These are phyloP conservation scores for Spergularia azorica DNA, from an alignment of 179 eudicot species.

Conservation along the genomic window DNA sequence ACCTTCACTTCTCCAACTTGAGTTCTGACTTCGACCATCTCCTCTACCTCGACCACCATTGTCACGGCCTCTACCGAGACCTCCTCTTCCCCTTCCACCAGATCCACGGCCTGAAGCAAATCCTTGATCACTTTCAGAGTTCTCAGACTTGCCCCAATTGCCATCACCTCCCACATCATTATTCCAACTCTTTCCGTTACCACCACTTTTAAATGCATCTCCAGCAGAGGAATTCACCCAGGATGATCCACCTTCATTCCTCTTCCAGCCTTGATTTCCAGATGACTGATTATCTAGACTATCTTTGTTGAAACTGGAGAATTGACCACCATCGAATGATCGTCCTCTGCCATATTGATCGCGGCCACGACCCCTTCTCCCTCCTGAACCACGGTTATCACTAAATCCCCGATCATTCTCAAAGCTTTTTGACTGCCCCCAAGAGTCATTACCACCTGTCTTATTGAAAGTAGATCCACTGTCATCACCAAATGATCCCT, in stretches of 20 bases:
- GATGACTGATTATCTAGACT: conserved; percentile 21
- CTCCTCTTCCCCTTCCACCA: conserved; percentile 46
- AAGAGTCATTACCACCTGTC: conserved; percentile 23
- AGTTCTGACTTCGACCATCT: conserved; percentile 31
- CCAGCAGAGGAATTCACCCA: conserved; percentile 18
- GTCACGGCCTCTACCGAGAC: conserved; percentile 42
- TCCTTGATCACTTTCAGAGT: conserved; percentile 32
- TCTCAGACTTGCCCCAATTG: conserved; percentile 21
- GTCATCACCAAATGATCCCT: conserved; percentile 22
- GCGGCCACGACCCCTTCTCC: conserved; percentile 54
- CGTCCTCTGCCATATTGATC: conserved; percentile 40
- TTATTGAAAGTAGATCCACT: conserved; percentile 29
- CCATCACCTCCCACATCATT: conserved; percentile 3
- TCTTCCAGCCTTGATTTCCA: conserved; percentile 24
- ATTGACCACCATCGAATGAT: conserved; percentile 32
- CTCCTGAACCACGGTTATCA: conserved; percentile 48
- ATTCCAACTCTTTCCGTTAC: conserved; percentile 18
- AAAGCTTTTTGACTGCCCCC: conserved; percentile 37
- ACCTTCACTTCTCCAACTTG: conserved; percentile 26
- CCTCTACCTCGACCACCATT: conserved; percentile 28
- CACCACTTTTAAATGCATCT: neutral
- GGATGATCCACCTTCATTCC: conserved; percentile 24
- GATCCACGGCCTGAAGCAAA: conserved; percentile 40
- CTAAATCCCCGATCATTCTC: conserved; percentile 33
- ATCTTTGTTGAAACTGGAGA: conserved; percentile 23